Percentiles rank a stretch among this genome's conserved stretches.
Evolutionary conservation across 78 protist species (phyloP).

Genomic region (Diacronema lutheri): DNA sequence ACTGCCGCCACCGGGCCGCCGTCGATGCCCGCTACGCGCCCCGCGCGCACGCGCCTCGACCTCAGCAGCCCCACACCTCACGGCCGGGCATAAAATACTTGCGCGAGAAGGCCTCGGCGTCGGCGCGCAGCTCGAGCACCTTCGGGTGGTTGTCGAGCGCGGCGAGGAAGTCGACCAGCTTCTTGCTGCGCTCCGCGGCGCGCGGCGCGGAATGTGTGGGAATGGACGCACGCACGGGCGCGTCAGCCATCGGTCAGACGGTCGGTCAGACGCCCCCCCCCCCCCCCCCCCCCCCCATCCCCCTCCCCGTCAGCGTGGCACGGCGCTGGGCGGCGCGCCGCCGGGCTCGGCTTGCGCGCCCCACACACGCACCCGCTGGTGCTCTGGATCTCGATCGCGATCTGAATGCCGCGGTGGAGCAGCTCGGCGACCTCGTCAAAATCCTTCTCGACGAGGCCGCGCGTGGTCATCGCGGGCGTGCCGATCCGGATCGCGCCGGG

Average conservation of each 20-base stretch:
- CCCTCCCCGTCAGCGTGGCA: too few species aligned
- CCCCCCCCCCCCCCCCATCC: too few species aligned
- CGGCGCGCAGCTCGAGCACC: slow-evolving; percentile 28
- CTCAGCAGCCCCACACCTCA: too few species aligned
- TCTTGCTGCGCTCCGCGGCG: slow-evolving; percentile 52
- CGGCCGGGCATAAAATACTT: slow-evolving; percentile 85
- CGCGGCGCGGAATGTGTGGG: slow-evolving; percentile 16
- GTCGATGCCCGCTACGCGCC: too few species aligned
- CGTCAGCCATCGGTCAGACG: neutral
- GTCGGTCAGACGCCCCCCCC: too few species aligned
- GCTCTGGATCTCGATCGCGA: slow-evolving; percentile 69
- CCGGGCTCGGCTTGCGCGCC: too few species aligned
- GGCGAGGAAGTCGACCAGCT: slow-evolving; percentile 71
- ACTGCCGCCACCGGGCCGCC: too few species aligned
- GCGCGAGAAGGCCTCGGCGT: slow-evolving; percentile 69
- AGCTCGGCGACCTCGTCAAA: slow-evolving; percentile 79
- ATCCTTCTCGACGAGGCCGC: slow-evolving; percentile 89
- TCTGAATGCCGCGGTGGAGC: slow-evolving; percentile 71
- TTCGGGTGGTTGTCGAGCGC: slow-evolving; percentile 30
- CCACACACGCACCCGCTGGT: neutral
- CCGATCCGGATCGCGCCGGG: slow-evolving; percentile 97
- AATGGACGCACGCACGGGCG: slow-evolving; percentile 64
- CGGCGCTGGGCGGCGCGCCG: too few species aligned
- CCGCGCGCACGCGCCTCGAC: too few species aligned
- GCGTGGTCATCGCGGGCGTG: slow-evolving; percentile 93